Evolutionary conservation across 2,329 filamentous ascomycete species (phyloP), one percentile per base, ranked within the genome.

Genomic region (Pseudogymnoascus sp.): DNA sequence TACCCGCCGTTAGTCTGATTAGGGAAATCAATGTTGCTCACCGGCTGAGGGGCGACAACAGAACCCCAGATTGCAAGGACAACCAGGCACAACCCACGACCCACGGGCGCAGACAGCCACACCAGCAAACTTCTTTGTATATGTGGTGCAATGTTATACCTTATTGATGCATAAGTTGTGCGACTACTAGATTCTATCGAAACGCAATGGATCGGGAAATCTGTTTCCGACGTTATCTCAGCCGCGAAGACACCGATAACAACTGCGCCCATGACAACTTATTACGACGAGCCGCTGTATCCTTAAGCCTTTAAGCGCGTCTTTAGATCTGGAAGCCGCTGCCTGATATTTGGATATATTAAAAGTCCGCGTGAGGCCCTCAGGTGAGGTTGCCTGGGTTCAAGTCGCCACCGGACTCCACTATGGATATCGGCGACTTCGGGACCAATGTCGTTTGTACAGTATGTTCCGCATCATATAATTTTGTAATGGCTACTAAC

Each of bases 351-450:
- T 10, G 33, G 45, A 26, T 5, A 10, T 18, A 12, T 30, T 52
- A 30, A 13, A 52, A 52, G 26, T 7, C 45, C 15, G 45, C 26
- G 45, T 52, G n/a, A 5, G 45, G 26, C 45, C 45, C 9, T 52
- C 26, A 8, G 45, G 45, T 26, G 45, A 30, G 45, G 45, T 30
- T 52, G 45, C 45, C 45, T 52, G 45, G 45, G 45, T n/a, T 19
- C 45, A 30, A 13, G 45, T 33, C 26, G 26, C 45, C 26, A 30
- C 45, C 19, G 26, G 26, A 52, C 45, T 52, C 66, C 67, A 64
- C 64, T 39, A 72, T 72, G 70, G 70, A 72, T 61, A 66, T 65
- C 60, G 67, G 69, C 23, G 70, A 72, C 45, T 71, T 69, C 61
- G 61, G 62, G 45, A 71, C 70, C 28, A 72, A 71, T 66, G 67